phyloP scores from a whole-genome alignment of 1,284 basidiomycete species.

The Schizophyllum commune region DNA sequence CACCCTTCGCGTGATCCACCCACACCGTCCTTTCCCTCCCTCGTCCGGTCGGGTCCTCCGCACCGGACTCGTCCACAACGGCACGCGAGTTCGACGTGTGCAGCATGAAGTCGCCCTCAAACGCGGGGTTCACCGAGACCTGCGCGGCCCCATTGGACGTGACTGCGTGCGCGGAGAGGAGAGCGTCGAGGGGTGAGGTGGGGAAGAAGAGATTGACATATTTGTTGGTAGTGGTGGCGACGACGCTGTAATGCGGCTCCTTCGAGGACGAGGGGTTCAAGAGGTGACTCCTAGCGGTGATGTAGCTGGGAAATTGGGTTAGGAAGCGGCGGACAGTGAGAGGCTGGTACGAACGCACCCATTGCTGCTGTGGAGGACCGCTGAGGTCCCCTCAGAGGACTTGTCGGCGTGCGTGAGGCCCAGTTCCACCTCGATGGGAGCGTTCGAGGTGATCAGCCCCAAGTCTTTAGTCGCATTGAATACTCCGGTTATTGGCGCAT shows the following conservation, averaged over 20 bases:
- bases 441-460: conserved; percentile 29
- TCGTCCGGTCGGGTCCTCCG: conserved; percentile 3
- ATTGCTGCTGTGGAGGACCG: conserved; percentile 27
- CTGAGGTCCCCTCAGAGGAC: conserved; percentile 14
- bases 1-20: not conserved
- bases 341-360: conserved; percentile 21
- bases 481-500: conserved; percentile 33
- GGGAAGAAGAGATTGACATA: not conserved
- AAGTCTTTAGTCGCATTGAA: conserved; percentile 29
- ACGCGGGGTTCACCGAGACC: not conserved
- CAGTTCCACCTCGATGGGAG: conserved; percentile 26
- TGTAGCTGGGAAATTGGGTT: not conserved
- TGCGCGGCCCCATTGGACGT: conserved; percentile 1
- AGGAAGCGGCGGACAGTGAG: not conserved
- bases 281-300: conserved; percentile 5
- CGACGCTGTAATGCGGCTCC: conserved; percentile 3
- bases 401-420: conserved; percentile 23
- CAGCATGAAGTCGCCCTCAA: conserved; percentile 4
- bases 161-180: not conserved
- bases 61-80: conserved; percentile 1
- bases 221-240: not conserved
- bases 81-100: not conserved
- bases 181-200: not conserved
- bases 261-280: not conserved
- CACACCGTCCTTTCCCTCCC: not conserved